phyloP scores from a whole-genome alignment of 495 filamentous ascomycete species.

The Patellaria atrata region DNA sequence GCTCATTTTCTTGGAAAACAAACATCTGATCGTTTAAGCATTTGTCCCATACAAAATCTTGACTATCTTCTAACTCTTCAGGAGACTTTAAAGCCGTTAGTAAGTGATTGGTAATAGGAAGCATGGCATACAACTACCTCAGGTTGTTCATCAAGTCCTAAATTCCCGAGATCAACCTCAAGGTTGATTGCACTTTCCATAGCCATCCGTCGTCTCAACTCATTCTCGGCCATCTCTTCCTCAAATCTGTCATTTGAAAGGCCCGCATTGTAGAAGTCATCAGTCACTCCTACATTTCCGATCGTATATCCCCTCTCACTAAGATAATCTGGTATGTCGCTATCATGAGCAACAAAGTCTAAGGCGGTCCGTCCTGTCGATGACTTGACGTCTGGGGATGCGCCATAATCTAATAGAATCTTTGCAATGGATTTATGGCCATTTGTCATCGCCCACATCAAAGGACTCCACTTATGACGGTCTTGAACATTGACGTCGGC shows the following conservation, averaged over 20 bases:
- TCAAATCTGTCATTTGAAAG: conserved; percentile 90
- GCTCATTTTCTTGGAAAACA: conserved; percentile 89
- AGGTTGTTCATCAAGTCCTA: conserved; percentile 90
- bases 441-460: conserved; percentile 99
- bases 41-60: conserved; percentile 94
- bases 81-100: conserved; percentile 40
- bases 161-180: conserved; percentile 89
- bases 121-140: conserved; percentile 47
- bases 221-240: conserved; percentile 93
- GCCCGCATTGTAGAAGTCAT: conserved; percentile 91
- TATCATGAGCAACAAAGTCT: conserved; percentile 87
- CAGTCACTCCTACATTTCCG: conserved; percentile 69
- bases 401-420: conserved; percentile 77
- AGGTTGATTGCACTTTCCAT: conserved; percentile 98
- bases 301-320: conserved; percentile 87
- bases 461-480: conserved; percentile 86
- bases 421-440: conserved; percentile 92
- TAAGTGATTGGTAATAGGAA: not conserved
- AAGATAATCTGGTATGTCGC: conserved; percentile 89
- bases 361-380: conserved; percentile 89
- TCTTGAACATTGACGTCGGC: conserved; percentile 92
- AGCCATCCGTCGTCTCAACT: conserved; percentile 95
- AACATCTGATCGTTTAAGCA: conserved; percentile 99
- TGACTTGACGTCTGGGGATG: conserved; percentile 89
- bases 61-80: conserved; percentile 75